Base-by-base conservation (phyloP, 768 basidiomycete genomes). In the Rubroboletus pulcherrimus region DNA sequence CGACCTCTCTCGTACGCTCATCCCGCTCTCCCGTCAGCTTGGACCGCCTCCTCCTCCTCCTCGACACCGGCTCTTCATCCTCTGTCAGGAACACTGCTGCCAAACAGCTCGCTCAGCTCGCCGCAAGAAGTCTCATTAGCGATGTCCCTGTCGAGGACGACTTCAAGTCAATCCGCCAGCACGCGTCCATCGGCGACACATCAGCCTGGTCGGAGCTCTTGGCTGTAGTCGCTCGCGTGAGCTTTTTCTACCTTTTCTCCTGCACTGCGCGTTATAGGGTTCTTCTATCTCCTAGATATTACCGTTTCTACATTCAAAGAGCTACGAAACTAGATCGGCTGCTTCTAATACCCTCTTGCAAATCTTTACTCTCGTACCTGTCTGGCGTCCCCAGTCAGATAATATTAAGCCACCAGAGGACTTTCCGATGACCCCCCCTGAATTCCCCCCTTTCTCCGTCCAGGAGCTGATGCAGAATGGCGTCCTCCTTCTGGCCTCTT, bases 1-100 rank as follows among this genome's bases (percentile, higher is more conserved):
- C 24, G 35, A 26, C 29, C 49, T 34, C 33, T n/a, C 37, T 14
- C 29, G 38, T 30, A 3, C 29, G 37, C 49, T 50, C 29, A 50
- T 50, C 45, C 10, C 44, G 11, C n/a, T 24, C 33, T 34, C 19
- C 12, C 24, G 1, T 8, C 49, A 96, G 95, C 78, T 86, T 98
- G 78, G 97, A 98, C 81, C 87, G 97, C 73, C 89, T 99, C 77
- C 86, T 99, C 70, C 82, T 92, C 65, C 82, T 99, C 43, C 84
- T 99, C 59, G 95, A 98, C 71, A 94, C 93, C 37, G 97, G 97
- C 43, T 95, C 96, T 12, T 93, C 93, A 4, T 74, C 81, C 40
- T 88, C 89, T 48, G 88, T 99, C 61, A 84, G 95, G 68, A 85
- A 85, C 59, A 97, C 97, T n/a, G 96, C 97, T 0, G 95, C 95